phyloP scores from a whole-genome alignment of 495 filamentous ascomycete genomes.

The Trypethelium eluteriae region DNA sequence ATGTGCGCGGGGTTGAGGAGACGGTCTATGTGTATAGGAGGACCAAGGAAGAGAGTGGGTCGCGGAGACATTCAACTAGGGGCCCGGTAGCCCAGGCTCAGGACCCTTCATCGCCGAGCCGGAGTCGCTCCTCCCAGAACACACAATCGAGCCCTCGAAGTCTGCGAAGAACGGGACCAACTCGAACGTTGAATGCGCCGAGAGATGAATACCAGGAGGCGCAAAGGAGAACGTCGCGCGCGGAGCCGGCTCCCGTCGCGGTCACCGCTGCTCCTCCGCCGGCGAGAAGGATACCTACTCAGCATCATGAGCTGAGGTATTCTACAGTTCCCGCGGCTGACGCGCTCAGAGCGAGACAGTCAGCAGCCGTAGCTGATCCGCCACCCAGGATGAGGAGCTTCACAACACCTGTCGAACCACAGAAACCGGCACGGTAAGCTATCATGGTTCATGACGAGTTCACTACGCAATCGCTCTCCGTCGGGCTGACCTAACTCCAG shows the following conservation, averaged over 20 bases:
- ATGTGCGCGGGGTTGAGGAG: background rate
- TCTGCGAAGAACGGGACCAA: conserved; percentile 2
- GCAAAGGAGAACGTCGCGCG: background rate
- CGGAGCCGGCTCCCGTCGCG: background rate
- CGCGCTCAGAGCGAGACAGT: background rate
- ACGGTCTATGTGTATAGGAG: conserved; percentile 10
- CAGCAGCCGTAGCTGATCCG: background rate
- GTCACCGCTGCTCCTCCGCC: background rate
- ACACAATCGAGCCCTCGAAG: conserved; percentile 5
- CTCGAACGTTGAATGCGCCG: background rate
- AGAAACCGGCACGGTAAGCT: background rate
- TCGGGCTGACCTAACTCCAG: background rate
- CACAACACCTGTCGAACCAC: background rate
- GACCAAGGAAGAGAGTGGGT: conserved; percentile 3
- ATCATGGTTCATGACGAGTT: background rate
- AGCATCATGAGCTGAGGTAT: conserved; percentile 7
- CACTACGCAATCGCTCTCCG: background rate
- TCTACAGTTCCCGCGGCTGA: conserved; percentile 9
- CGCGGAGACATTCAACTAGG: conserved; percentile 1
- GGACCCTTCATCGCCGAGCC: background rate
- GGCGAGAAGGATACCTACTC: background rate
- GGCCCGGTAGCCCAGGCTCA: background rate
- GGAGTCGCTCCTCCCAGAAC: conserved; percentile 5
- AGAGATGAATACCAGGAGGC: conserved; percentile 9
- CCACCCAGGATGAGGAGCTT: background rate